Evolutionary conservation across 495 filamentous ascomycete genomes (phyloP), one percentile per base, ranked within the genome.

Genomic region (Penicillium atrosanguineum): DNA sequence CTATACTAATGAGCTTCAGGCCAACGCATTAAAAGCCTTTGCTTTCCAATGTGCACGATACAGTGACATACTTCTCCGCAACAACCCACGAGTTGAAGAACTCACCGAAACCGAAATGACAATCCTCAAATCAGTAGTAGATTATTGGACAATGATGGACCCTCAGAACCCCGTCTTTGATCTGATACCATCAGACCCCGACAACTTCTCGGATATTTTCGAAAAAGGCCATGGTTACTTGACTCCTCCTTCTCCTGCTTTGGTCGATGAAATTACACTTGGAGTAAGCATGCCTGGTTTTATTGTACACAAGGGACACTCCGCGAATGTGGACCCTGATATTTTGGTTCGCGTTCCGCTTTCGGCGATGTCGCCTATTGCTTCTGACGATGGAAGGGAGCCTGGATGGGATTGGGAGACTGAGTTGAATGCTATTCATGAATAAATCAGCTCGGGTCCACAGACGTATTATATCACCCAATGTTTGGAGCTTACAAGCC

Each of bases 91-190:
- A n/a, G 20, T 60, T 20, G 46, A 52, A 26, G 56, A 56, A 19
- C 53, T 65, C 26, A 59, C 52, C 14, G 15, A 41, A 14, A 59
- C 55, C 1, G 62, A 65, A 39, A 18, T 43, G 4, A 53, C 48
- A 37, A 52, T 65, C 16, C 37, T 62, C 11, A 49, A 42, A 34
- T 52, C 48, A 6, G 50, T 65, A 0, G 20, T 65, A 19, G 62
- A 65, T 43, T 65, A 62, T 46, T 65, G 62, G 62, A 46, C 56
- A 14, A 62, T 65, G 59, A 65, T 65, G 62, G 59, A 65, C 42
- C 55, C 62, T 14, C 48, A 40, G 19, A 65, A 59, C 41, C 59
- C 59, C 14, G 56, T 62, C 12, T 57, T 60, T 31, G 55, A 50
- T 11, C 14, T 51, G 14, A 37, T 34, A 7, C 19, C 28, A 9